phyloP scores from a whole-genome alignment of 345 rosid species.

The Acer yangbiense region DNA sequence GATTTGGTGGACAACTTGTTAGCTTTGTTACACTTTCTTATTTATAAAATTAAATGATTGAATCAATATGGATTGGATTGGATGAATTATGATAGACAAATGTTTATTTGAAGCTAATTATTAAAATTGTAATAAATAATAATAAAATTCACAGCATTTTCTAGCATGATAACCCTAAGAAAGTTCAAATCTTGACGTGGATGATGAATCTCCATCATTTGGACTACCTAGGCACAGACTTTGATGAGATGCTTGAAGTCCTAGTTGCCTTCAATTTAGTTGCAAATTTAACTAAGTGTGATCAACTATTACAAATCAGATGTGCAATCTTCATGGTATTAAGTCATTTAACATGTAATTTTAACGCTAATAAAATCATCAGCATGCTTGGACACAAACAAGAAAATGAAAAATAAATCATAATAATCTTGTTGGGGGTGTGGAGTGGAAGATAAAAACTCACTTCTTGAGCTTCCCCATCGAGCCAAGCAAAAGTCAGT shows the following conservation, averaged over 20 bases:
- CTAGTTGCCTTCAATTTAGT: not conserved
- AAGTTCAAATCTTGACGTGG: not conserved
- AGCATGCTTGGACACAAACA: slow-evolving; percentile 11
- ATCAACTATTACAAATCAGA: not conserved
- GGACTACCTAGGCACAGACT: not conserved
- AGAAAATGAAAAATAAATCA: not conserved
- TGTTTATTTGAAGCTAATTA: not conserved
- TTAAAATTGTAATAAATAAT: not conserved
- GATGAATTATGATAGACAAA: not conserved
- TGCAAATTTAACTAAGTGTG: not conserved
- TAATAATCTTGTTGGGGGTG: not conserved
- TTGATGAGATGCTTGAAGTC: not conserved
- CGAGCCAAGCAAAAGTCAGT: slow-evolving; percentile 87
- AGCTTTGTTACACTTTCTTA: too few species aligned
- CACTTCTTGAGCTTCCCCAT: slow-evolving; percentile 88
- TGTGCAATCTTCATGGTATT: not conserved
- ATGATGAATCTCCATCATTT: not conserved
- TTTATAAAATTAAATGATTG: not conserved
- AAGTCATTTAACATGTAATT: not conserved
- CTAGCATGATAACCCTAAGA: not conserved
- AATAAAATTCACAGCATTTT: not conserved
- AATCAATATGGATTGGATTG: not conserved
- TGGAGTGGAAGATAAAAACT: slow-evolving; percentile 22
- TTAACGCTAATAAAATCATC: slow-evolving; percentile 4
- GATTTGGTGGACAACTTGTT: too few species aligned